Base-by-base conservation (phyloP, 345 rosid species). In the Noccaea bulbosa region DNA sequence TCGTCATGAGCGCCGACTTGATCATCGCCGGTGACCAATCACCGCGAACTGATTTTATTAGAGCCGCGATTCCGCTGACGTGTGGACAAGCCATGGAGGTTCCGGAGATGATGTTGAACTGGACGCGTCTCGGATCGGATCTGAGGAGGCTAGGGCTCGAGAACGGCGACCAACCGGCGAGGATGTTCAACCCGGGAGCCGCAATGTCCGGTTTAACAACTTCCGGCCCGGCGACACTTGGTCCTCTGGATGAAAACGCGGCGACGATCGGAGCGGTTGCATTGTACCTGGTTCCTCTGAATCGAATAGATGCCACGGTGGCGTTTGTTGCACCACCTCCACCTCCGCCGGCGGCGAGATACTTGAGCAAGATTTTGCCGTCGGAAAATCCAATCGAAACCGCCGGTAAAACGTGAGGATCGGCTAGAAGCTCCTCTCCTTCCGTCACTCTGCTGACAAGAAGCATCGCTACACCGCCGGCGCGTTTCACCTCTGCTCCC, bases 21-120 rank as follows among this genome's bases (percentile, higher is more conserved):
- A 93, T 86, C 5, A 86, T 96, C 15, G 97, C 92, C 11, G 90
- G 87, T 3, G 98, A 90, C 97, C 97, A 93, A 30, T 85, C 77
- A 37, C 69, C 41, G 66, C 86, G 96, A 24, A 69, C 85, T 3
- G 95, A 85, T 69, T 82, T 90, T 15, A 90, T 79, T 1, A 90
- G 72, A 15, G 88, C 84, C 11, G 93, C 98, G 5, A 92, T 69
- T 69, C 98, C 98, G 52, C 86, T 83, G 7, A 87, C 74, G 62
- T 92, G 98, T 1, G 98, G 95, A 61, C 96, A 90, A 1, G 96
- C 78, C 98, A 92, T 92, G 6, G 97, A 93, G 2, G 97, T 93
- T 39, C 97, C 98, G 1, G 98, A 90, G 20, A 81, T 53, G 35
- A 93, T 72, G 66, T 90, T 88, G 86, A 87, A 88, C 1, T 66